phyloP scores from a whole-genome alignment of 768 basidiomycete genomes.

The Phylloporus arenicola region DNA sequence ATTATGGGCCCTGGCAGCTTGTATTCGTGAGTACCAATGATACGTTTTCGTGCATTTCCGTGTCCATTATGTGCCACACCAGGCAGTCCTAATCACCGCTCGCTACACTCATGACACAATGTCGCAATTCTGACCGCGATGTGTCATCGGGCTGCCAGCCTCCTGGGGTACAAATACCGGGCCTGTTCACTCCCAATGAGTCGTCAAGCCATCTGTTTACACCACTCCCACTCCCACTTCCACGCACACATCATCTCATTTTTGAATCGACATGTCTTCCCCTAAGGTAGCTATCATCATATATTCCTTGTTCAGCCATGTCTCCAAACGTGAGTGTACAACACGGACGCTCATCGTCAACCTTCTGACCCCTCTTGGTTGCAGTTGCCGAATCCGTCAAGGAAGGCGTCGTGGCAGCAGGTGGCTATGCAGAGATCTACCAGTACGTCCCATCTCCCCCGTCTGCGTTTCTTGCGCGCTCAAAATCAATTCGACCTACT shows the following conservation, averaged over 20 bases:
- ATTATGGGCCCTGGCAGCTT: background rate
- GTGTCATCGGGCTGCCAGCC: background rate
- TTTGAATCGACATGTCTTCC: slow-evolving; percentile 37
- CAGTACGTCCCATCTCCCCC: slow-evolving; percentile 40
- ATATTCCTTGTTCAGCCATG: slow-evolving; percentile 72
- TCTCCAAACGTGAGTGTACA: slow-evolving; percentile 52
- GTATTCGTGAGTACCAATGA: background rate
- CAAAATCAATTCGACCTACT: too few relatives aligned
- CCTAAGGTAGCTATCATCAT: slow-evolving; percentile 61
- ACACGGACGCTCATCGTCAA: background rate
- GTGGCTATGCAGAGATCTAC: slow-evolving; percentile 48
- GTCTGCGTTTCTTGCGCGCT: too few relatives aligned
- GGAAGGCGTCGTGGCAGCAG: slow-evolving; percentile 42
- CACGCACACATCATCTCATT: background rate
- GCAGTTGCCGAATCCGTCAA: slow-evolving; percentile 59
- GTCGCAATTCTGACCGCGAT: background rate
- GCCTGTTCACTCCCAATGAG: background rate
- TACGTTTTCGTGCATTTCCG: background rate
- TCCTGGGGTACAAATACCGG: background rate
- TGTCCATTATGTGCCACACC: background rate
- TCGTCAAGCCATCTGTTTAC: background rate
- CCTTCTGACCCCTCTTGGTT: background rate
- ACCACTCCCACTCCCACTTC: background rate
- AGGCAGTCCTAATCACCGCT: background rate
- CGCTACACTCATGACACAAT: background rate